phyloP scores from a whole-genome alignment of 768 basidiomycete species.

The Termitomyces titanicus region DNA sequence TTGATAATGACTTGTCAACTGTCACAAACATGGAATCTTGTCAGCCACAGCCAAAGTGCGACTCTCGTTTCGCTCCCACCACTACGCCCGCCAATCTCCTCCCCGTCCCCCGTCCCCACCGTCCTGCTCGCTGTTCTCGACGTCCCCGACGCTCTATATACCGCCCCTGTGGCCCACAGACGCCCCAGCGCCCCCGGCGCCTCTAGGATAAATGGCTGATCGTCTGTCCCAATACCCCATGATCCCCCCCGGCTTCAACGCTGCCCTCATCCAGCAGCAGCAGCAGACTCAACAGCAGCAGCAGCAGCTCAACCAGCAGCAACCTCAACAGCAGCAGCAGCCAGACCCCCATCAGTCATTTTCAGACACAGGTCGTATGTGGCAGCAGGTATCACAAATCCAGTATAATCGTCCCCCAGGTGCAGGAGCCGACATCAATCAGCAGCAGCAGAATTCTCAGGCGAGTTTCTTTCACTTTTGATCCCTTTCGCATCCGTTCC shows the following conservation, averaged over 20 bases:
- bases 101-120: conserved; percentile 22
- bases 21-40: conserved; percentile 40
- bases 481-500: conserved; percentile 4
- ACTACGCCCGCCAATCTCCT: conserved; percentile 38
- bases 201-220: conserved; percentile 56
- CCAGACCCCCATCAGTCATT: conserved; percentile 38
- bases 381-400: conserved; percentile 53
- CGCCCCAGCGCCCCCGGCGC: conserved; percentile 21
- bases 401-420: conserved; percentile 42
- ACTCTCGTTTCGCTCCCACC: conserved; percentile 57
- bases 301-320: conserved; percentile 32
- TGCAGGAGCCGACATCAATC: conserved; percentile 37
- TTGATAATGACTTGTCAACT: conserved; percentile 30
- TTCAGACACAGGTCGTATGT: conserved; percentile 50
- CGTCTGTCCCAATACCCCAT: conserved; percentile 52
- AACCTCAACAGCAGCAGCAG: conserved; percentile 36
- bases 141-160: conserved; percentile 18
- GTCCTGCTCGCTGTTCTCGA: conserved; percentile 12
- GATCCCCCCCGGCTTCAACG: conserved; percentile 47
- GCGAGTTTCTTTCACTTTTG: conserved; percentile 29
- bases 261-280: conserved; percentile 41
- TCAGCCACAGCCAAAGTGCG: conserved; percentile 44
- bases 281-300: conserved; percentile 41
- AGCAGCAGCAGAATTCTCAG: conserved; percentile 40
- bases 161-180: conserved; percentile 20